These are phyloP conservation scores for Sporobolomyces pararoseus DNA, from an alignment of 768 basidiomycete species.

Conservation along the genomic window DNA sequence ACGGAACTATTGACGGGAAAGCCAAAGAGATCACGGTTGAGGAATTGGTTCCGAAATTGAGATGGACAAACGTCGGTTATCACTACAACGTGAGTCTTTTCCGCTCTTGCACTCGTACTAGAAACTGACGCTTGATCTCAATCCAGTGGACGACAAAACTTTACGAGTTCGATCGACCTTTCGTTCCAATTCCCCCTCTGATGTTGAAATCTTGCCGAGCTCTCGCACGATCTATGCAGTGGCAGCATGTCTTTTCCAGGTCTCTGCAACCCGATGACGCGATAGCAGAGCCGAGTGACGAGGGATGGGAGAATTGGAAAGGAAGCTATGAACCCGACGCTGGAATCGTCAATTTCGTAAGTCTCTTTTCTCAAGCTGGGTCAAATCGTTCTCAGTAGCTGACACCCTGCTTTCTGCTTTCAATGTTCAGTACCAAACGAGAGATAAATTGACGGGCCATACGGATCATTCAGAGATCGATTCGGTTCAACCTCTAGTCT, in stretches of 20 bases:
- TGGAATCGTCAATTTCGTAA: conserved; percentile 94
- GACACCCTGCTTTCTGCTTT: not conserved
- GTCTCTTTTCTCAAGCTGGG: conserved; percentile 57
- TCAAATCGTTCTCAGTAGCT: conserved; percentile 2
- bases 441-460: conserved; percentile 89
- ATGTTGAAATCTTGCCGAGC: conserved; percentile 61
- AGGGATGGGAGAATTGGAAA: conserved; percentile 70
- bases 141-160: conserved; percentile 84
- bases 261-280: conserved; percentile 31
- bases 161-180: conserved; percentile 77
- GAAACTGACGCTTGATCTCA: no score
- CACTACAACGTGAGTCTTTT: conserved; percentile 61
- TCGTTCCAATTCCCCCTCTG: conserved; percentile 60
- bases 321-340: conserved; percentile 87
- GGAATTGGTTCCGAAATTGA: conserved; percentile 66
- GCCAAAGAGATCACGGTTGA: conserved; percentile 37
- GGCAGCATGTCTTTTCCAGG: conserved; percentile 60
- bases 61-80: conserved; percentile 96
- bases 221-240: conserved; percentile 64
- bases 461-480: conserved; percentile 96
- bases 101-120: not conserved
- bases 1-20: not conserved
- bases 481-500: conserved; percentile 84
- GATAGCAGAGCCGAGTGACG: conserved; percentile 47
- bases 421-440: conserved; percentile 47